Base-by-base conservation (phyloP, 805 yeast genomes). In the Saccharomycopsis fodiens region DNA sequence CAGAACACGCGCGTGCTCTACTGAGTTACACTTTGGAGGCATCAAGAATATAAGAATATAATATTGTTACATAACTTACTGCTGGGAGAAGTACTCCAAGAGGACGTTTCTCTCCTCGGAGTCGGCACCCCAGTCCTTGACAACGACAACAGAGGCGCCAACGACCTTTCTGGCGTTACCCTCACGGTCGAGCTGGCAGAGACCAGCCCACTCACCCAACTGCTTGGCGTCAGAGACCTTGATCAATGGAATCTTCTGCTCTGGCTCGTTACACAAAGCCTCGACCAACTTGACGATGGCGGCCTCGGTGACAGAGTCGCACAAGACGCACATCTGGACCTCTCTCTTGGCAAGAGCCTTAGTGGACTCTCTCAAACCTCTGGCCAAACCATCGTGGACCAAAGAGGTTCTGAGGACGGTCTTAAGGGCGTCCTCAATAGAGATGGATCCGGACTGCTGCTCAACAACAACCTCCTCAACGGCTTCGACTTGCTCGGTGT, bases 151-250 rank as follows among this genome's bases (percentile, higher is more conserved):
- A 64, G 97, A 89, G 74, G 96, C 95, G 77, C 98, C 98, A 71
- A 93, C 98, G 65, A 93, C 97, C 87, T 93, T 93, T 82, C 97
- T 88, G 76, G 97, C 96, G 80, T 91, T 88, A 78, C 98, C 99
- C 66, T 93, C 97, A 78, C 96, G 87, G 94, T 93, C 97, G 66
- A 91, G 82, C 77, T 88, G 87, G 79, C 96, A 93, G 63, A 93
- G 80, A 85, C 98, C 98, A 67, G 97, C 97, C 98, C 98, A 93
- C 81, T 93, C 97, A 82, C 99, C 99, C 70, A 93, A 82, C 79
- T 87, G 85, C 84, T 93, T 93, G 69, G 97, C 96, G 70, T 93
- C 98, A 64, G 97, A 85, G 63, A 93, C 97, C 85, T 93, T 93
- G 84, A 93, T 85, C 74, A 93, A 79, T 65, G 98, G 97, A 62